These are phyloP conservation scores for Pavlovales sp. DNA, from an alignment of 208 protist genomes.

Conservation along the genomic window DNA sequence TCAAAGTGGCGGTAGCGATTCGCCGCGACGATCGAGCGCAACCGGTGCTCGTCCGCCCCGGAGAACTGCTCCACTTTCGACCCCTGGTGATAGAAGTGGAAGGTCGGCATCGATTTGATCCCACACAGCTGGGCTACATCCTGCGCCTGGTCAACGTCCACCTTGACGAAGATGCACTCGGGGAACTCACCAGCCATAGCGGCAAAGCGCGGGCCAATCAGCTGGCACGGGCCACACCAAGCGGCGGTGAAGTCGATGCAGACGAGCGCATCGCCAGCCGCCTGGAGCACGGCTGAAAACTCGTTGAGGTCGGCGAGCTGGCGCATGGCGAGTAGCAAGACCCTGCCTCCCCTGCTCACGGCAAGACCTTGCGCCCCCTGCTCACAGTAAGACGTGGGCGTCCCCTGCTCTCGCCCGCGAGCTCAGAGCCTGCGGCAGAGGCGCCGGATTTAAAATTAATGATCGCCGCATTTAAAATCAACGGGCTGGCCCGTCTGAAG, in stretches of 20 bases:
- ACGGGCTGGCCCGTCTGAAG: too few species aligned
- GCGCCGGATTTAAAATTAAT: too few species aligned
- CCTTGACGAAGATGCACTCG: constrained; percentile 53
- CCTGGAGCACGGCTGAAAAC: constrained; percentile 14
- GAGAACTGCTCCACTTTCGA: neutral
- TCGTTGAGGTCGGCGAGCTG: neutral
- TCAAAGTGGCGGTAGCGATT: neutral
- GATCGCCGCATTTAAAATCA: too few species aligned
- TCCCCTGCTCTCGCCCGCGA: too few species aligned
- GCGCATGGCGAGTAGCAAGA: too few species aligned
- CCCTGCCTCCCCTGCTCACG: too few species aligned
- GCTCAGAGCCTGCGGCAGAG: too few species aligned
- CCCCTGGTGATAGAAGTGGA: neutral
- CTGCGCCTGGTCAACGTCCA: constrained; percentile 32
- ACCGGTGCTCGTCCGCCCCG: neutral
- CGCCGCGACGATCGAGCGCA: neutral
- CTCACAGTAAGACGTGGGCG: too few species aligned
- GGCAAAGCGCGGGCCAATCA: constrained; percentile 53
- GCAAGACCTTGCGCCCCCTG: too few species aligned
- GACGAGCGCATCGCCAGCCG: constrained; percentile 47
- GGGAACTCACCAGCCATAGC: constrained; percentile 38
- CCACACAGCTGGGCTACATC: neutral
- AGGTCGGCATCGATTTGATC: neutral
- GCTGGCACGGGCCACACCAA: constrained; percentile 59
- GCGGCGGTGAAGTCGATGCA: constrained; percentile 56